A percentile compares a stretch with the other conserved stretches of the same genome.
These are phyloP conservation scores for Phytopythium sindhum DNA, from an alignment of 352 stramenopile genomes.

Conservation along the genomic window DNA sequence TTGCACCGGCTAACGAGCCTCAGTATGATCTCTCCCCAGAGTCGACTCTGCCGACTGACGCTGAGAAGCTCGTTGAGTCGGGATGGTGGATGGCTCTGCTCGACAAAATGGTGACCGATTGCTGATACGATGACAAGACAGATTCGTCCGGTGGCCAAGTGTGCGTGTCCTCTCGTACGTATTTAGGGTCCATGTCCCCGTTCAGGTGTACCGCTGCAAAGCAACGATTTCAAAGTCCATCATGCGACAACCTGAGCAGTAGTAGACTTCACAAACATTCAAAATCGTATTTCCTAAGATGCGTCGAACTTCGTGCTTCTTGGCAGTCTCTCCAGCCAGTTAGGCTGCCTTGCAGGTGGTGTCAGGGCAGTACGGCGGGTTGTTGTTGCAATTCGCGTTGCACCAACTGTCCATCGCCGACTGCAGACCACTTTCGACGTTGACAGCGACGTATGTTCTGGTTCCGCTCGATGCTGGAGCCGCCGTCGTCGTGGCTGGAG, in stretches of 20 bases:
- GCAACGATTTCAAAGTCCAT: neutral
- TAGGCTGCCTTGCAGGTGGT: conserved; percentile 18
- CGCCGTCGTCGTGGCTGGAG: conserved; percentile 5
- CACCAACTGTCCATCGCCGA: conserved; percentile 22
- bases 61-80: conserved; percentile 13
- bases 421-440: conserved; percentile 16
- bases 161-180: neutral
- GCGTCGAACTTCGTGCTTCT: neutral
- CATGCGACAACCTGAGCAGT: neutral
- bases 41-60: conserved; percentile 16
- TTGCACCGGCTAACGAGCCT: neutral
- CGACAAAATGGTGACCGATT: conserved; percentile 12
- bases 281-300: neutral
- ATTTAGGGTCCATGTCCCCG: neutral
- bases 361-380: conserved; percentile 19
- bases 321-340: neutral
- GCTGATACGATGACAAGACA: neutral
- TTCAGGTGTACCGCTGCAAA: neutral
- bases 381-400: conserved; percentile 27
- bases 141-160: neutral
- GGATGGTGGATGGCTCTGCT: conserved; percentile 20
- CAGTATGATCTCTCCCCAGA: conserved; percentile 6
- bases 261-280: neutral
- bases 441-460: conserved; percentile 15
- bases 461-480: neutral